Conservation (phyloP, 352 stramenopile genomes). For the Globisporangium nagaii region DNA sequence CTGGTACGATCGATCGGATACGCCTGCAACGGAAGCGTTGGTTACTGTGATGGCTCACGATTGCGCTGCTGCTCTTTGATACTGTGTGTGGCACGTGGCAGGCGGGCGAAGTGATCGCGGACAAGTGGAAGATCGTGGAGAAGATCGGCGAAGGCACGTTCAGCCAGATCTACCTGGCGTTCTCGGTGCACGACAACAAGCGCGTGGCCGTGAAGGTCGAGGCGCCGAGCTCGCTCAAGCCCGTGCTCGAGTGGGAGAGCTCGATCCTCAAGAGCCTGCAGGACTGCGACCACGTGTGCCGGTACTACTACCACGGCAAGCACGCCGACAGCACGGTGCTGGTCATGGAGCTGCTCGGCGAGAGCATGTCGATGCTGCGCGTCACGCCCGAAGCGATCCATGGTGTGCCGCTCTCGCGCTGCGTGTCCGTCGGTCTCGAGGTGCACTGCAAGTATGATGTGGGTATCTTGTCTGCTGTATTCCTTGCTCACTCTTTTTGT, state of each 20-base stretch:
- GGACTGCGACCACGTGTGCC: slow-evolving; percentile 76
- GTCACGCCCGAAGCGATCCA: slow-evolving; percentile 75
- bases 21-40: too few species aligned
- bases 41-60: too few species aligned
- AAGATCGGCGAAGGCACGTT: slow-evolving; percentile 89
- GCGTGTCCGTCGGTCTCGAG: slow-evolving; percentile 68
- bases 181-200: slow-evolving; percentile 62
- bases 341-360: slow-evolving; percentile 84
- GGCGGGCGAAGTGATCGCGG: slow-evolving; percentile 76
- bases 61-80: too few species aligned
- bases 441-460: too few species aligned
- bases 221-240: slow-evolving; percentile 79
- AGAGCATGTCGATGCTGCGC: slow-evolving; percentile 87
- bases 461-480: too few species aligned
- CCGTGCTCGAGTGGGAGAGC: slow-evolving; percentile 86
- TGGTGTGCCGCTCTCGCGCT: slow-evolving; percentile 63
- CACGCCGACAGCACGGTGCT: slow-evolving; percentile 83
- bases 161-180: slow-evolving; percentile 87
- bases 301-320: slow-evolving; percentile 84
- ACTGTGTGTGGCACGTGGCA: too few species aligned
- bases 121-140: slow-evolving; percentile 81
- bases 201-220: slow-evolving; percentile 86
- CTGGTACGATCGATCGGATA: slow-evolving; percentile 48
- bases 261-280: slow-evolving; percentile 83
- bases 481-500: too few species aligned